Percentiles rank a stretch among this genome's conserved stretches.
phyloP scores from a whole-genome alignment of 768 basidiomycete genomes.

The Xerocomus potaroensis region DNA sequence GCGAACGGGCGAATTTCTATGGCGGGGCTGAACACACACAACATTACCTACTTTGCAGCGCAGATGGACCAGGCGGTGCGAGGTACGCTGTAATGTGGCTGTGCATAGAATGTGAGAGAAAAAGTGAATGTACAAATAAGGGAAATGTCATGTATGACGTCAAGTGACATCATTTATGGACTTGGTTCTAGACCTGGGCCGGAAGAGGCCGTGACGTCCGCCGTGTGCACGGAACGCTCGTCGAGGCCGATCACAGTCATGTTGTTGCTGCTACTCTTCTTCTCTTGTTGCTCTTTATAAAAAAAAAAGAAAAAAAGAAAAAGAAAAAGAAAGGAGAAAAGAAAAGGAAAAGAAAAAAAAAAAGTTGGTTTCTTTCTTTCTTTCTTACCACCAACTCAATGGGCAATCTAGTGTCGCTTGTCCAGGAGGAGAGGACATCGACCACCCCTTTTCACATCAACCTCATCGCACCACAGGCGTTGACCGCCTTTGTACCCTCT shows the following conservation, averaged over 20 bases:
- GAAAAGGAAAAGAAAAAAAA: too few relatives aligned
- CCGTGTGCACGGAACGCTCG: conserved; percentile 12
- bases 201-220: conserved; percentile 25
- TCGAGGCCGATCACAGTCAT: conserved; percentile 22
- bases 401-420: conserved; percentile 32
- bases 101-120: conserved; percentile 8
- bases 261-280: too few relatives aligned
- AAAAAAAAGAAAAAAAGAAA: too few relatives aligned
- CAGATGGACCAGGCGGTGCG: conserved; percentile 66
- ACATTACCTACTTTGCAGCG: conserved; percentile 73
- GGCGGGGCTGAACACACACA: conserved; percentile 83
- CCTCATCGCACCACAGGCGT: conserved; percentile 31
- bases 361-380: conserved; percentile 21
- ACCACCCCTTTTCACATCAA: conserved; percentile 33
- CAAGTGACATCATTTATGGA: conserved; percentile 33
- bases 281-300: too few relatives aligned
- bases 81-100: conserved; percentile 34
- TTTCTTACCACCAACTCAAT: conserved; percentile 18
- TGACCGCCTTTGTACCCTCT: conserved; percentile 26
- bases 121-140: neutral
- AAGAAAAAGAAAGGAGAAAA: too few relatives aligned
- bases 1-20: conserved; percentile 89
- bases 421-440: conserved; percentile 26
- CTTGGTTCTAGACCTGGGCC: conserved; percentile 30
- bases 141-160: neutral